phyloP scores from a whole-genome alignment of 2,329 filamentous ascomycete species.

The Fusarium sororula region DNA sequence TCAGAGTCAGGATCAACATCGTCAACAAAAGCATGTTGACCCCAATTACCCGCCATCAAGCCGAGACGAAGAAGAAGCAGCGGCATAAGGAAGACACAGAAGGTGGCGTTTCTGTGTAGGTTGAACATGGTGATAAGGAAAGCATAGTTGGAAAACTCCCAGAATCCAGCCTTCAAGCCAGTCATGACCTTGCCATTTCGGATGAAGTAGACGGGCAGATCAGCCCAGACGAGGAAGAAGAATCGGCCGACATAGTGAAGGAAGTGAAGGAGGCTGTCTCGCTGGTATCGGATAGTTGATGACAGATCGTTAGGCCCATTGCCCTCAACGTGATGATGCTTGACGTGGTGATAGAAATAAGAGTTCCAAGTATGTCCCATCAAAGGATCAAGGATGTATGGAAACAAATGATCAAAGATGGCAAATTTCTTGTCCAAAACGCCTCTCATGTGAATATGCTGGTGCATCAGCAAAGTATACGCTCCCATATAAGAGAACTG shows the following conservation, averaged over 20 bases:
- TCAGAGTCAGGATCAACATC: constrained; percentile 79
- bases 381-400: constrained; percentile 77
- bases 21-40: constrained; percentile 84
- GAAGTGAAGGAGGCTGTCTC: constrained; percentile 73
- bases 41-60: constrained; percentile 86
- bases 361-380: constrained; percentile 88
- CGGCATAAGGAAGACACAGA: constrained; percentile 74
- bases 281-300: constrained; percentile 79
- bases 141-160: constrained; percentile 69
- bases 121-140: constrained; percentile 59
- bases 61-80: constrained; percentile 72
- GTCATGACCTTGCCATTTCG: constrained; percentile 64
- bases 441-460: constrained; percentile 82
- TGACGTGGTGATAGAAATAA: constrained; percentile 87
- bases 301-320: constrained; percentile 82
- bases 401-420: constrained; percentile 71
- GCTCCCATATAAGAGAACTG: constrained; percentile 75
- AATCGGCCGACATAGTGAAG: constrained; percentile 78
- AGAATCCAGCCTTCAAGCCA: constrained; percentile 67
- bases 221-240: constrained; percentile 77
- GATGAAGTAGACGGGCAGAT: constrained; percentile 78
- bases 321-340: constrained; percentile 84
- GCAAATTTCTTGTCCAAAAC: constrained; percentile 66
- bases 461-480: constrained; percentile 85
- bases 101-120: constrained; percentile 63